A percentile compares a stretch with the other conserved stretches of the same genome.
Evolutionary conservation across 257 asterid species (phyloP).

Genomic region (Eustoma russellianum): DNA sequence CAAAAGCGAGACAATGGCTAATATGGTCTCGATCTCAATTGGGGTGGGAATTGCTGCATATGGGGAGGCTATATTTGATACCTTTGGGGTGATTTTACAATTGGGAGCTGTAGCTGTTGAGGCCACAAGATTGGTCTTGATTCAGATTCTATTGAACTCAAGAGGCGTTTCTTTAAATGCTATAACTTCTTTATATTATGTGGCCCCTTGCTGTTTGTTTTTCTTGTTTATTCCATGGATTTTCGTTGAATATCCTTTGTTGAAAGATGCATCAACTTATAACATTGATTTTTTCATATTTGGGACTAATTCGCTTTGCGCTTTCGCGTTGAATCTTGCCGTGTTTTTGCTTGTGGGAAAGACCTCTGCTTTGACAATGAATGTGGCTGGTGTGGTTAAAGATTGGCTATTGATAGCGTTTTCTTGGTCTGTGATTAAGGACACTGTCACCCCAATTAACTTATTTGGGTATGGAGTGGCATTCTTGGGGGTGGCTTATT

Average conservation of each 20-base stretch:
- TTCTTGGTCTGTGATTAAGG: slow-evolving; percentile 24
- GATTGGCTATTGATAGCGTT: slow-evolving; percentile 23
- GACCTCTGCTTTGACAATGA: slow-evolving; percentile 25
- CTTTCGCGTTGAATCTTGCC: slow-evolving; percentile 19
- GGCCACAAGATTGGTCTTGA: slow-evolving; percentile 7
- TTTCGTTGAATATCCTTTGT: slow-evolving; percentile 13
- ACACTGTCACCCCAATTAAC: slow-evolving; percentile 20
- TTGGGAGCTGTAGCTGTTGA: slow-evolving; percentile 8
- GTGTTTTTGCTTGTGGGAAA: slow-evolving; percentile 22
- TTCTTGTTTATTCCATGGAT: slow-evolving; percentile 9
- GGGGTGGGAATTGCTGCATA: slow-evolving; percentile 8
- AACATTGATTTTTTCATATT: slow-evolving; percentile 13
- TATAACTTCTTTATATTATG: slow-evolving; percentile 10
- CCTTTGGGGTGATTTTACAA: slow-evolving; percentile 7
- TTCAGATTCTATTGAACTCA: slow-evolving; percentile 9
- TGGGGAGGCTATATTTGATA: slow-evolving; percentile 6
- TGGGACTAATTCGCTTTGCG: slow-evolving; percentile 21
- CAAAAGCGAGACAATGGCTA: slow-evolving; percentile 1
- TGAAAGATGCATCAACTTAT: slow-evolving; percentile 10
- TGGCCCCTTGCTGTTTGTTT: slow-evolving; percentile 8
- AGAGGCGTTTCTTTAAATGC: slow-evolving; percentile 5
- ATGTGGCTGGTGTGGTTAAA: slow-evolving; percentile 27
- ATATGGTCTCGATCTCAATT: slow-evolving; percentile 2
- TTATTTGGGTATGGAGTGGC: slow-evolving; percentile 19
- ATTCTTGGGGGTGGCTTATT: slow-evolving; percentile 14